These are phyloP conservation scores for Tetraselmis chui DNA, from an alignment of 139 green algal species.

Conservation along the genomic window DNA sequence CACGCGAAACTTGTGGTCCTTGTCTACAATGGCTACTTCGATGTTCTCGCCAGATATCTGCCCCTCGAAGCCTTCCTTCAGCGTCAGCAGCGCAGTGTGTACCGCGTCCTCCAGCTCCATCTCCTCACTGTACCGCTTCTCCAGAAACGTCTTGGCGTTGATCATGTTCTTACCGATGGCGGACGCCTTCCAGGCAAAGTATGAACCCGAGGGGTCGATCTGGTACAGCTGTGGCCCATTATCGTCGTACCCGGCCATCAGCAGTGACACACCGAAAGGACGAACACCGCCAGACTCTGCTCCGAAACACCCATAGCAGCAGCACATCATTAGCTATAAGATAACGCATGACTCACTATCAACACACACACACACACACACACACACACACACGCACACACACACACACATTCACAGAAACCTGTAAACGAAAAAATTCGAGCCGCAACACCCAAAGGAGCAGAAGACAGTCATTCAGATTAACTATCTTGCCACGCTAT, in stretches of 20 bases:
- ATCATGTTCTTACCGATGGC: constrained; percentile 99
- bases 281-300: constrained; percentile 89
- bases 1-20: constrained; percentile 88
- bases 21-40: constrained; percentile 83
- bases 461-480: too few relatives aligned
- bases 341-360: too few relatives aligned
- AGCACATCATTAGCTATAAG: too few relatives aligned
- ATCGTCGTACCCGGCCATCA: constrained; percentile 92
- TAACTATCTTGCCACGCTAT: too few relatives aligned
- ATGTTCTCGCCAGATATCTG: constrained; percentile 77
- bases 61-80: constrained; percentile 98
- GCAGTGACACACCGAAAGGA: constrained; percentile 94
- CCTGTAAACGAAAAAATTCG: too few relatives aligned
- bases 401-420: too few relatives aligned
- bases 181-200: constrained; percentile 96
- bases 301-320: neutral
- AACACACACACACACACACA: too few relatives aligned
- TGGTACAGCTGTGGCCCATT: constrained; percentile 97
- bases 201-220: constrained; percentile 92
- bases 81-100: constrained; percentile 94
- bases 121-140: constrained; percentile 94
- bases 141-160: constrained; percentile 91
- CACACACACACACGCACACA: too few relatives aligned
- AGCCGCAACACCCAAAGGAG: too few relatives aligned
- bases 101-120: constrained; percentile 98